phyloP scores from a whole-genome alignment of 1,284 basidiomycete species.

The Chalciporus sp. region DNA sequence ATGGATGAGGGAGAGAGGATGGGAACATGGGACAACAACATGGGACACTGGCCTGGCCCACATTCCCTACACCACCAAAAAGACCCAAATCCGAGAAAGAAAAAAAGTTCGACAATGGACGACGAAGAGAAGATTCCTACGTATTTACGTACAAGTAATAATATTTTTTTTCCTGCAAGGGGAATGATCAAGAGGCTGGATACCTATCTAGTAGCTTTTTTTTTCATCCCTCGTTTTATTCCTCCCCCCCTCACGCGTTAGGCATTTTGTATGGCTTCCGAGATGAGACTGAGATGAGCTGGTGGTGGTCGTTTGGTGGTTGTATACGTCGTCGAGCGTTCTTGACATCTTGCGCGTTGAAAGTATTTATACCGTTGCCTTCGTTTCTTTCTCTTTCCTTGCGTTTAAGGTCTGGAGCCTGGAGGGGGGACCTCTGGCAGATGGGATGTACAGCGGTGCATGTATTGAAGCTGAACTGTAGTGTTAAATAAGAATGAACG shows the following conservation, averaged over 20 bases:
- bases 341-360: slow-evolving; percentile 11
- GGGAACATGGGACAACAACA: too few relatives aligned
- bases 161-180: slow-evolving; percentile 19
- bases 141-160: slow-evolving; percentile 34
- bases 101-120: slow-evolving; percentile 16
- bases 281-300: neutral
- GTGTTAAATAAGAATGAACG: slow-evolving; percentile 14
- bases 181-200: slow-evolving; percentile 28
- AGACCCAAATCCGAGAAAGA: too few relatives aligned
- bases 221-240: slow-evolving; percentile 9
- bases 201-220: slow-evolving; percentile 33
- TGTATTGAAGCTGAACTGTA: slow-evolving; percentile 25
- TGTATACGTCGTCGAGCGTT: neutral
- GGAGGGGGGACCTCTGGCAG: slow-evolving; percentile 5
- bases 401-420: slow-evolving; percentile 12
- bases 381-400: slow-evolving; percentile 8
- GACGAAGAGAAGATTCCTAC: slow-evolving; percentile 7
- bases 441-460: slow-evolving; percentile 18
- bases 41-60: neutral
- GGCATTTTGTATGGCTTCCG: slow-evolving; percentile 6
- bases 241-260: neutral
- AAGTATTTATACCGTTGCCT: slow-evolving; percentile 30
- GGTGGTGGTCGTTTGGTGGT: neutral
- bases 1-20: slow-evolving; percentile 44
- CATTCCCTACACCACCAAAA: neutral